phyloP scores from a whole-genome alignment of 2,329 filamentous ascomycete species.

The Venturia asperata region DNA sequence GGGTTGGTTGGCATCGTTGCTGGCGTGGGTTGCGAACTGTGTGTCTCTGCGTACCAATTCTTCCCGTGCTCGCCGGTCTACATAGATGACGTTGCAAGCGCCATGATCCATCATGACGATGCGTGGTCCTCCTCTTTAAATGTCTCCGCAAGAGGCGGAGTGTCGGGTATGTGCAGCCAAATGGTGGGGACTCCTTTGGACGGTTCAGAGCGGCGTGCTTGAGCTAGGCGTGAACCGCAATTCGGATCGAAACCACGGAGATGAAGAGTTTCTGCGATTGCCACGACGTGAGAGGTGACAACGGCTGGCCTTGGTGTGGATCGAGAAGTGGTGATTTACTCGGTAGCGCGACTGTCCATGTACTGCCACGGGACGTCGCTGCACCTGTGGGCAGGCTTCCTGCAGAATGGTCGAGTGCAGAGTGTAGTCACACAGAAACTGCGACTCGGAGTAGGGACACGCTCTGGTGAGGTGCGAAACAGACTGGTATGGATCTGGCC shows the following conservation, averaged over 20 bases:
- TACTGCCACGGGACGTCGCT: neutral
- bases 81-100: constrained; percentile 39
- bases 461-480: neutral
- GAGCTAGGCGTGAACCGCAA: neutral
- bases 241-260: neutral
- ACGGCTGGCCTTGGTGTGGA: neutral
- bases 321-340: neutral
- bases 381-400: neutral
- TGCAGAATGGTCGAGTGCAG: neutral
- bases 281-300: neutral
- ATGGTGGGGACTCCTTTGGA: neutral
- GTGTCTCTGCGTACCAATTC: constrained; percentile 31
- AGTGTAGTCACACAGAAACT: neutral
- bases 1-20: constrained; percentile 20
- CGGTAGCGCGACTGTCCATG: constrained; percentile 7
- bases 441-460: neutral
- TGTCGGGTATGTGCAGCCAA: constrained; percentile 5
- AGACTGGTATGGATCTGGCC: neutral
- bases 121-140: neutral
- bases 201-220: constrained; percentile 2
- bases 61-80: constrained; percentile 37
- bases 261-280: neutral
- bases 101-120: constrained; percentile 35
- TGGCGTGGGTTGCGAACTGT: neutral
- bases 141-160: constrained; percentile 15